Percentiles rank a stretch among this genome's conserved stretches.
Evolutionary conservation across 202 grass and related monocot species (phyloP).

Genomic region (Saccharum hybrid): DNA sequence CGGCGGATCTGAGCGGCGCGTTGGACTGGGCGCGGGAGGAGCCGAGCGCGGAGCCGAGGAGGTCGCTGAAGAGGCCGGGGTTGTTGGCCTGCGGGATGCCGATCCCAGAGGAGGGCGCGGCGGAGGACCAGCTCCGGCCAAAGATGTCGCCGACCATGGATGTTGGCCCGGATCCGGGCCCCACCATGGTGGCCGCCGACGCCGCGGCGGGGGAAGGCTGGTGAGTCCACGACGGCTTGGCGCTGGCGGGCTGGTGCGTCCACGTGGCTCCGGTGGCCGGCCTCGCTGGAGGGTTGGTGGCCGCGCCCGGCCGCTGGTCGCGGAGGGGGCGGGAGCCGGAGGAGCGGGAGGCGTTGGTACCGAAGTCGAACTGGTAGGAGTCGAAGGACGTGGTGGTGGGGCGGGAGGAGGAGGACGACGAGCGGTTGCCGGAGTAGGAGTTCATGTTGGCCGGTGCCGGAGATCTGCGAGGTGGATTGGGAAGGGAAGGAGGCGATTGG

Average conservation of each 20-base stretch:
- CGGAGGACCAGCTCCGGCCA: conserved; percentile 79
- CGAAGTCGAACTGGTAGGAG: conserved; percentile 89
- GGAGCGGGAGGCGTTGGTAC: conserved; percentile 63
- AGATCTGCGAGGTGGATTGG: conserved; percentile 50
- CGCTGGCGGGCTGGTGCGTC: conserved; percentile 56
- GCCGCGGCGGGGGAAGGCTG: conserved; percentile 53
- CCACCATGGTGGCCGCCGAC: conserved; percentile 24
- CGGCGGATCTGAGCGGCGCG: conserved; percentile 78
- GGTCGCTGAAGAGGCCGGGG: conserved; percentile 88
- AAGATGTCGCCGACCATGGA: conserved; percentile 98
- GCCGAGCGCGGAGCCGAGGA: conserved; percentile 75
- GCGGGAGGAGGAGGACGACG: conserved; percentile 50
- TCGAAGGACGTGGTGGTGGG: conserved; percentile 62
- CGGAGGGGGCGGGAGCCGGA: conserved; percentile 78
- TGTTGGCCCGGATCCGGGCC: conserved; percentile 49
- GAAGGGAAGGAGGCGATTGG: conserved; percentile 26
- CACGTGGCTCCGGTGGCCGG: conserved; percentile 48
- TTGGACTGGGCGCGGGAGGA: conserved; percentile 50
- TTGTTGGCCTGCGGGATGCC: conserved; percentile 72
- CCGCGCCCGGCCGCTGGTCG: conserved; percentile 50
- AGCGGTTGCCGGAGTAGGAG: conserved; percentile 64
- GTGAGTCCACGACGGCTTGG: conserved; percentile 69
- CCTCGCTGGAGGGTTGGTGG: conserved; percentile 47
- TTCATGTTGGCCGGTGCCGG: conserved; percentile 54
- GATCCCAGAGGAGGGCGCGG: conserved; percentile 64